Evolutionary conservation across 2,329 filamentous ascomycete genomes (phyloP), one percentile per base, ranked within the genome.

Genomic region (Penicillium sp.): DNA sequence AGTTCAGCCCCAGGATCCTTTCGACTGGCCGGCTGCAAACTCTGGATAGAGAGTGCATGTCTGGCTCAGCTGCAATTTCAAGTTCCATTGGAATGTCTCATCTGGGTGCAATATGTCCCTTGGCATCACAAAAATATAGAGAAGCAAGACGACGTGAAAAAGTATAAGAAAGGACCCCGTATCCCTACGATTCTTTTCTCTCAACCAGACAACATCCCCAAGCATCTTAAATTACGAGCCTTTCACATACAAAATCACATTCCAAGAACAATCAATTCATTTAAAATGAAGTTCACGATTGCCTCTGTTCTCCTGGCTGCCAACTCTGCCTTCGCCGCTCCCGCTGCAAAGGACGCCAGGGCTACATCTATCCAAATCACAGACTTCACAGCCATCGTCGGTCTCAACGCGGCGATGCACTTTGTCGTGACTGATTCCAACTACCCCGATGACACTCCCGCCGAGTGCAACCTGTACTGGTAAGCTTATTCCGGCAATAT

Each of bases 391-490:
- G 63, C 57, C 13, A 52, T 16, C 6, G 45, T 6, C 2, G 29
- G 18, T 18, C 24, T 42, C 18, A 42, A 51, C 16, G 57, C 62
- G 13, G 52, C 8, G 16, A 61, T 67, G 52, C 58, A 62, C 34
- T 66, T 67, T 21, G 31, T 58, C 19, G 39, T 64, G 13, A 66
- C 59, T 6, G 64, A 67, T 40, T 28, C 58, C 2, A 64, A 62
- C 29, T 65, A 67, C 39, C 64, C 64, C 6, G 45, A 60, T 13
- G 63, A 65, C 18, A 67, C 65, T 0, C 64, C 63, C 2, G 60
- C 63, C 0, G 60, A 67, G 5, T 67, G 65, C 48, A 62, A 65
- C 23, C 18, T 66, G 11, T 57, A 61, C 28, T 67, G 65, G 65
- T 67, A 54, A 49, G 51, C n/a, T n/a, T n/a, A n/a, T n/a, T 33